These are phyloP conservation scores for Microdochium bolleyi DNA, from an alignment of 2,329 filamentous ascomycete species.

Conservation along the genomic window DNA sequence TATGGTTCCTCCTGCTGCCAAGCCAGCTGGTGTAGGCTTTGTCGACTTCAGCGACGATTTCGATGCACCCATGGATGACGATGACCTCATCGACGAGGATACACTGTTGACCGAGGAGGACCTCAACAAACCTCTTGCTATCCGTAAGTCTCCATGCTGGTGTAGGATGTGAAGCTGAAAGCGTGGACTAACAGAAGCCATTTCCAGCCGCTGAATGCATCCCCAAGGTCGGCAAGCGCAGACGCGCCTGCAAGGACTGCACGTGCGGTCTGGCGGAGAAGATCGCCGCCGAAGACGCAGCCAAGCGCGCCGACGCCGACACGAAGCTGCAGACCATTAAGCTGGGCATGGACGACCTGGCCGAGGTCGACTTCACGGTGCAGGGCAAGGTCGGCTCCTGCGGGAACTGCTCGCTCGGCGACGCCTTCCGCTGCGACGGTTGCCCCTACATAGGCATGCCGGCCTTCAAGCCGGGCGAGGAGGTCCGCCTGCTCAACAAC, in stretches of 20 bases:
- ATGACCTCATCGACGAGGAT: conserved; percentile 89
- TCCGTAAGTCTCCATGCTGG: conserved; percentile 55
- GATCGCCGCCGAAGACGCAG: conserved; percentile 75
- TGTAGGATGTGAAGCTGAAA: too few relatives aligned
- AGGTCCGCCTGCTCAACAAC: conserved; percentile 81
- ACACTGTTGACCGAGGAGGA: conserved; percentile 80
- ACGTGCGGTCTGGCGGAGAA: conserved; percentile 85
- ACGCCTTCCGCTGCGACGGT: conserved; percentile 72
- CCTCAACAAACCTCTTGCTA: conserved; percentile 64
- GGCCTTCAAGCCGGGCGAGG: conserved; percentile 94
- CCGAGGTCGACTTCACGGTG: conserved; percentile 94
- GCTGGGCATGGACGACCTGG: conserved; percentile 69
- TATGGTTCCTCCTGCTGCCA: conserved; percentile 25
- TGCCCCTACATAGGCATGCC: conserved; percentile 50
- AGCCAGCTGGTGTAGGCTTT: conserved; percentile 56
- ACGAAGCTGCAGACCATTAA: conserved; percentile 56
- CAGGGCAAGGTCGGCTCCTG: conserved; percentile 93
- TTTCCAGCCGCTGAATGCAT: conserved; percentile 69
- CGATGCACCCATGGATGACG: conserved; percentile 51
- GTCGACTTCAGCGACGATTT: conserved; percentile 61
- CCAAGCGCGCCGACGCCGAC: conserved; percentile 58
- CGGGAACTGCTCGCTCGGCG: conserved; percentile 86
- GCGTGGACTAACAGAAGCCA: conserved; percentile 12
- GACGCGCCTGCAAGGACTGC: conserved; percentile 95
- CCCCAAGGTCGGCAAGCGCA: conserved; percentile 79